phyloP scores from a whole-genome alignment of 305 asterid genomes.

The Rubia balearica region DNA sequence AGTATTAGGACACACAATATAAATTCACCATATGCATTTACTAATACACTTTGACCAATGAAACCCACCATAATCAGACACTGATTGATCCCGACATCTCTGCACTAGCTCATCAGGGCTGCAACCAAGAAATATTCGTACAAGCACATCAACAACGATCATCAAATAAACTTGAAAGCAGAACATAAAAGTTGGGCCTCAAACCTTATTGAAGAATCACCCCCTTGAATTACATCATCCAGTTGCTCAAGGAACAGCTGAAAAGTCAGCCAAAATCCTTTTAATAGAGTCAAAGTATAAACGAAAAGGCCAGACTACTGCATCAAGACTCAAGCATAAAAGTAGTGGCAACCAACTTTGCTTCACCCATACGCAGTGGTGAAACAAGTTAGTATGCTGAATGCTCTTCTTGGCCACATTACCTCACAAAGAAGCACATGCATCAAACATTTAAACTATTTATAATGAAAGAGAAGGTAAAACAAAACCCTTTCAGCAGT shows the following conservation, averaged over 20 bases:
- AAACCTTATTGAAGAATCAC: slow-evolving; percentile 68
- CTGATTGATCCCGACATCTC: slow-evolving; percentile 78
- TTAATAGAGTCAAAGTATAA: background rate
- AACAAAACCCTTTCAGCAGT: background rate
- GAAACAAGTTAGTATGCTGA: background rate
- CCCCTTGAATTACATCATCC: slow-evolving; percentile 66
- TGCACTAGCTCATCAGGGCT: slow-evolving; percentile 79
- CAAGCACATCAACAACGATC: background rate
- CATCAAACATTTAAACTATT: background rate
- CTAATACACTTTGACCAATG: slow-evolving; percentile 15
- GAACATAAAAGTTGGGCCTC: slow-evolving; percentile 16
- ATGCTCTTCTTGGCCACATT: background rate
- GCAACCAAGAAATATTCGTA: slow-evolving; percentile 23
- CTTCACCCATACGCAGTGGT: background rate
- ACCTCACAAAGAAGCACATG: background rate
- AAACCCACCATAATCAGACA: slow-evolving; percentile 85
- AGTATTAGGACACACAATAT: slow-evolving; percentile 15
- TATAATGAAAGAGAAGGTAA: background rate
- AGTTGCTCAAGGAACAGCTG: slow-evolving; percentile 95
- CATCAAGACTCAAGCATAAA: background rate
- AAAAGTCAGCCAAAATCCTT: slow-evolving; percentile 16
- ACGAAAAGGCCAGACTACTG: background rate
- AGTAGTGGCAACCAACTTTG: background rate
- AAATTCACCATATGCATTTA: slow-evolving; percentile 10
- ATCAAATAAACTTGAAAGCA: slow-evolving; percentile 14